phyloP scores from a whole-genome alignment of 352 stramenopile genomes.

The Peronospora belbahrii region DNA sequence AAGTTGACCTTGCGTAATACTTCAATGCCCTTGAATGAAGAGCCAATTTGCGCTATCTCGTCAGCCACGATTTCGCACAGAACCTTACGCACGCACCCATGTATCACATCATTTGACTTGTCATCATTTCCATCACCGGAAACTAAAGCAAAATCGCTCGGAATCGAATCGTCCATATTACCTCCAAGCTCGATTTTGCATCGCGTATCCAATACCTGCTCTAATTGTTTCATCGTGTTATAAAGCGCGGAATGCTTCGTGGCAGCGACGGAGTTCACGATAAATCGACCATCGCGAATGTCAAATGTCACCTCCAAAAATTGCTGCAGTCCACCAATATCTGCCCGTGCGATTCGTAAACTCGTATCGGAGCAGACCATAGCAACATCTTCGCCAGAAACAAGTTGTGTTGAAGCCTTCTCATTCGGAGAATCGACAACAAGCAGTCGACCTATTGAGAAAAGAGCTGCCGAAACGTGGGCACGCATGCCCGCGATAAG shows the following conservation, averaged over 20 bases:
- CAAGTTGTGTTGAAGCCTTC: constrained; percentile 42
- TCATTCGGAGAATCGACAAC: constrained; percentile 59
- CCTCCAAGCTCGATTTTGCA: constrained; percentile 68
- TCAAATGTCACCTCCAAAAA: constrained; percentile 80
- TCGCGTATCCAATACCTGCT: constrained; percentile 66
- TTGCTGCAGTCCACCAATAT: constrained; percentile 72
- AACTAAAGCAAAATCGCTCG: constrained; percentile 61
- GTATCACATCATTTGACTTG: constrained; percentile 64
- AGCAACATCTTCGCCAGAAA: constrained; percentile 66
- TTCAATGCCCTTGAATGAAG: constrained; percentile 72
- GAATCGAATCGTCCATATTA: constrained; percentile 32
- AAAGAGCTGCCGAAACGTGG: constrained; percentile 63
- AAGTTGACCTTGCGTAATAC: constrained; percentile 70
- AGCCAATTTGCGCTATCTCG: constrained; percentile 68
- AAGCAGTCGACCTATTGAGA: constrained; percentile 61
- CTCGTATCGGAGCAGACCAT: constrained; percentile 51
- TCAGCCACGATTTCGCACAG: constrained; percentile 81
- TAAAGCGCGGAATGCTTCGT: constrained; percentile 54
- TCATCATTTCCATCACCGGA: constrained; percentile 67
- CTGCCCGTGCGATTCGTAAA: constrained; percentile 51
- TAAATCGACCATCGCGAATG: constrained; percentile 62
- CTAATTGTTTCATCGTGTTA: constrained; percentile 47
- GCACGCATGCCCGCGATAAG: constrained; percentile 69
- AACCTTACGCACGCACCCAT: constrained; percentile 56
- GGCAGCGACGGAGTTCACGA: constrained; percentile 55